Evolutionary conservation across 2,329 filamentous ascomycete genomes (phyloP), one percentile per base, ranked within the genome.

Genomic region (Ophiostoma perfectum): DNA sequence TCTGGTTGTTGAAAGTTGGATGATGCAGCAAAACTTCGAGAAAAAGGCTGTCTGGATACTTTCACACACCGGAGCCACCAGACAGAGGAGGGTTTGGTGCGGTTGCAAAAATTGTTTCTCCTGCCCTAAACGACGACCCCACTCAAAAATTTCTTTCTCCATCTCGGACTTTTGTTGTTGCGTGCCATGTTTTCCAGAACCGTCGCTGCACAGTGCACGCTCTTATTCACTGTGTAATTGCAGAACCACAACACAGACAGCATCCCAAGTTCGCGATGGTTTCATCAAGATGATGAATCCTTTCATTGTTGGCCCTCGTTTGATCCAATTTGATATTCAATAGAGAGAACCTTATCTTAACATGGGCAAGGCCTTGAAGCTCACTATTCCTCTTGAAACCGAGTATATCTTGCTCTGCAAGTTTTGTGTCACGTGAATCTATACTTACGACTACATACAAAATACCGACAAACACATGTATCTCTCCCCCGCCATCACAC

Each of bases 21-120:
- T 65, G 64, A 65, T 69, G 68, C 65, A 65, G 63, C 63, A 66
- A 67, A 66, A 58, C 66, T 58, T 67, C 63, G 69, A 70, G 67
- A 66, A 67, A 66, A 66, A 67, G 62, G 58, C 36, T 68, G 66
- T 66, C 64, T 64, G 60, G 68, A 71, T 70, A 70, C 69, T 70
- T 70, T 64, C 63, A 47, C 63, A 45, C 41, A 64, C 39, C 63
- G 63, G 63, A 44, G 63, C 58, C 63, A 55, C 47, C 52, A 66
- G 38, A 63, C 64, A 44, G 38, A 49, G 58, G 68, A 65, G 49
- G 67, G 67, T 72, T 73, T 72, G 72, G 72, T 72, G 72, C 67
- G 72, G 60, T 65, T 55, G 65, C 67, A 73, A 72, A 73, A 72
- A 71, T 68, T 71, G 66, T 47, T 71, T 68, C 66, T 62, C 67